A percentile compares a stretch with the other conserved stretches of the same genome.
phyloP scores from a whole-genome alignment of 1,284 basidiomycete genomes.

The Mycosarcoma mackinlayi region DNA sequence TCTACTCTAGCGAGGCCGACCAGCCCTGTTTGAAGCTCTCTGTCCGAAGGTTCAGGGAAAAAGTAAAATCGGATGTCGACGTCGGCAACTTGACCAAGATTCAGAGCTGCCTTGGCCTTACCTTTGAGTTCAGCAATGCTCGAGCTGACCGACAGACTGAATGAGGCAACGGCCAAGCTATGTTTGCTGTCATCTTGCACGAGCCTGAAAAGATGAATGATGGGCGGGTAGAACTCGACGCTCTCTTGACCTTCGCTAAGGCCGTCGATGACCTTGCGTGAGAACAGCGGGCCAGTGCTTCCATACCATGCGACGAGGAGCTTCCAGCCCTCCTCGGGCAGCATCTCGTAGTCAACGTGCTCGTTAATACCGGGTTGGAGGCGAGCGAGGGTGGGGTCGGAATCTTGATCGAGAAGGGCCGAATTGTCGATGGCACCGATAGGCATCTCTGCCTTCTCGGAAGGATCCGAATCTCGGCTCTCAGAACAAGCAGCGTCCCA shows the following conservation, averaged over 20 bases:
- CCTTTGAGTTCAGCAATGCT: slow-evolving; percentile 55
- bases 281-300: slow-evolving; percentile 72
- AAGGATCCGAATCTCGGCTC: slow-evolving; percentile 76
- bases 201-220: slow-evolving; percentile 74
- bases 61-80: slow-evolving; percentile 49
- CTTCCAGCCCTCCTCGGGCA: slow-evolving; percentile 80
- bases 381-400: slow-evolving; percentile 35
- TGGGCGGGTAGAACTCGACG: slow-evolving; percentile 84
- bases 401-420: slow-evolving; percentile 72
- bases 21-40: slow-evolving; percentile 25
- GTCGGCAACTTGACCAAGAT: slow-evolving; percentile 32
- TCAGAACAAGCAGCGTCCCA: slow-evolving; percentile 80
- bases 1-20: slow-evolving; percentile 12
- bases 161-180: slow-evolving; percentile 40
- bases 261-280: slow-evolving; percentile 75
- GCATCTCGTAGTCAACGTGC: slow-evolving; percentile 80
- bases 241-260: slow-evolving; percentile 69
- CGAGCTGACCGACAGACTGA: slow-evolving; percentile 52
- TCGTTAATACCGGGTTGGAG: slow-evolving; percentile 72
- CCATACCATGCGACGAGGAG: slow-evolving; percentile 81
- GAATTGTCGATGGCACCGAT: slow-evolving; percentile 82
- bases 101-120: slow-evolving; percentile 47
- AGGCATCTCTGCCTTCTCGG: slow-evolving; percentile 72
- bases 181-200: slow-evolving; percentile 59
- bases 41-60: slow-evolving; percentile 36